A percentile compares a stretch with the other conserved stretches of the same genome.
Evolutionary conservation across 2,329 filamentous ascomycete genomes (phyloP).

Genomic region (Sporothrix curviconia): DNA sequence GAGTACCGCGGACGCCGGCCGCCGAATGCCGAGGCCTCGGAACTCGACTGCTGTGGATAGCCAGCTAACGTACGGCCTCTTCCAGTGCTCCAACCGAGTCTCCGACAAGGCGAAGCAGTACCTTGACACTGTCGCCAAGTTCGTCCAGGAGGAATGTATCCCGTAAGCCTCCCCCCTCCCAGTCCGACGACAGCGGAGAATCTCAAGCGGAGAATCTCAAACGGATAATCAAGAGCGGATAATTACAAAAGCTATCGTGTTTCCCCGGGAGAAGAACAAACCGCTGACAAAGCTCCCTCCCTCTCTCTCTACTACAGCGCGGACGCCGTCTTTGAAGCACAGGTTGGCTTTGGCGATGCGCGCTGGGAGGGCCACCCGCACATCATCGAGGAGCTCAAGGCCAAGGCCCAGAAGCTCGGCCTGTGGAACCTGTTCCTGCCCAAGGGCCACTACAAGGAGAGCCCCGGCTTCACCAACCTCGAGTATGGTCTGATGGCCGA

Average conservation of each 20-base stretch:
- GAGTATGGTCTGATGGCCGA: constrained; percentile 99
- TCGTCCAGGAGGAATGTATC: constrained; percentile 93
- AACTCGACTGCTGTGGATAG: neutral
- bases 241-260: too few species aligned
- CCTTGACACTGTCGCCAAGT: constrained; percentile 83
- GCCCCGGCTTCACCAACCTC: constrained; percentile 87
- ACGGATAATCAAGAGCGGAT: too few species aligned
- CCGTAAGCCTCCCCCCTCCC: constrained; percentile 46
- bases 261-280: neutral
- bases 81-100: constrained; percentile 46
- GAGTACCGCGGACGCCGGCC: constrained; percentile 19
- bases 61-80: neutral
- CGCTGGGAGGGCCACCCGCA: constrained; percentile 76
- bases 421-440: constrained; percentile 99
- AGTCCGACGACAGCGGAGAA: neutral
- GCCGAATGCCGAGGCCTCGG: neutral
- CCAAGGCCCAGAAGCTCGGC: constrained; percentile 71
- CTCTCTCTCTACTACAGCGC: too few species aligned
- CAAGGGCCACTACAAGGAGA: constrained; percentile 91
- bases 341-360: constrained; percentile 66
- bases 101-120: constrained; percentile 80
- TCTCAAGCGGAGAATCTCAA: too few species aligned
- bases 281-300: neutral
- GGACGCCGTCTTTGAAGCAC: constrained; percentile 72
- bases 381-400: constrained; percentile 85